These are phyloP conservation scores for Dendrocalamus latiflorus DNA, from an alignment of 202 grass and related monocot genomes.

Conservation along the genomic window DNA sequence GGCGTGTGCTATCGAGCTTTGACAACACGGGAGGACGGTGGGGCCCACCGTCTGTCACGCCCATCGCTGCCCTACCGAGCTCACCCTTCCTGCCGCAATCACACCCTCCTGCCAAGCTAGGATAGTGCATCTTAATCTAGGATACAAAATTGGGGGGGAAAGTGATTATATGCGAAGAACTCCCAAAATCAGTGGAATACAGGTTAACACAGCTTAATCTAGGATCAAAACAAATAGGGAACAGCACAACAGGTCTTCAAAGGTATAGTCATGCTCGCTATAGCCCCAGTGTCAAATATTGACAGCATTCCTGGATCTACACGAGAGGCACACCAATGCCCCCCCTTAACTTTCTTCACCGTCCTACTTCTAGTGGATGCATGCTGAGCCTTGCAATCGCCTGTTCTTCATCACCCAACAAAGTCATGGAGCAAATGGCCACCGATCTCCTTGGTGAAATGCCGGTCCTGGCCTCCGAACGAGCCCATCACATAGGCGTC, in stretches of 20 bases:
- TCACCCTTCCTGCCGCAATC: too few relatives aligned
- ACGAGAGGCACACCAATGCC: conserved; percentile 10
- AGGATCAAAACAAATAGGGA: conserved; percentile 41
- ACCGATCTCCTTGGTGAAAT: conserved; percentile 69
- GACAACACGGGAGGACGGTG: too few relatives aligned
- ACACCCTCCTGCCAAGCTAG: too few relatives aligned
- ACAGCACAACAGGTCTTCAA: conserved; percentile 28
- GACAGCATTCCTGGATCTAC: conserved; percentile 42
- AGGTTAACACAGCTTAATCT: conserved; percentile 32
- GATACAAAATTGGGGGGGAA: too few relatives aligned
- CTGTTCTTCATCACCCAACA: conserved; percentile 51
- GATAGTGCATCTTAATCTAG: too few relatives aligned
- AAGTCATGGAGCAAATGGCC: conserved; percentile 88
- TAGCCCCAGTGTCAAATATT: conserved; percentile 35
- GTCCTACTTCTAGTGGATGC: conserved; percentile 25
- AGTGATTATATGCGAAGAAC: too few relatives aligned
- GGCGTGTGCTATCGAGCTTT: too few relatives aligned
- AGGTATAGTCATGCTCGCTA: conserved; percentile 34
- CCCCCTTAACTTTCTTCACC: not conserved
- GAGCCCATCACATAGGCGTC: conserved; percentile 65
- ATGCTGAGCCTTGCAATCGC: not conserved
- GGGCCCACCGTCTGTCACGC: too few relatives aligned
- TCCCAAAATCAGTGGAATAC: not conserved
- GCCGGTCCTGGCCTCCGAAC: conserved; percentile 65
- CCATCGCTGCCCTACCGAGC: too few relatives aligned